Evolutionary conservation across 2,329 filamentous ascomycete species (phyloP).

Genomic region (Teratosphaeria epicoccoides): DNA sequence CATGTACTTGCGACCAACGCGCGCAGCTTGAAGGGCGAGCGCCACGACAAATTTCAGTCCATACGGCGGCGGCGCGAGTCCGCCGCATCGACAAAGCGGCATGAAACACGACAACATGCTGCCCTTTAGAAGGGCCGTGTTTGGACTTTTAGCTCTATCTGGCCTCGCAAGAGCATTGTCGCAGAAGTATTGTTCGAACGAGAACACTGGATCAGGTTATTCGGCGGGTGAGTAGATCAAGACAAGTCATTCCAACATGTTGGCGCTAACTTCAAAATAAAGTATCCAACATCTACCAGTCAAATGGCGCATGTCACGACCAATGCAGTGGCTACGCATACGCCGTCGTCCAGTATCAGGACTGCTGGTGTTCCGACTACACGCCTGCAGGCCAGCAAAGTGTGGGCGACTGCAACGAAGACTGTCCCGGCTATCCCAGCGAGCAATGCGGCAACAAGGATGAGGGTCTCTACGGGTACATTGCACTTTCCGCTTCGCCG

Average conservation of each 20-base stretch:
- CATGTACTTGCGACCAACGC: background rate
- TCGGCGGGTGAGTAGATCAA: conserved; percentile 24
- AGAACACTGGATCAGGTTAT: conserved; percentile 32
- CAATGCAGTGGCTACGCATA: conserved; percentile 55
- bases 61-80: background rate
- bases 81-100: background rate
- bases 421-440: conserved; percentile 57
- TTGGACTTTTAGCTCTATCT: conserved; percentile 1
- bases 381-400: conserved; percentile 40
- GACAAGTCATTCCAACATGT: conserved; percentile 4
- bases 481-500: conserved; percentile 41
- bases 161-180: conserved; percentile 9
- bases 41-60: background rate
- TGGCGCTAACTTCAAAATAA: conserved; percentile 2
- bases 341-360: conserved; percentile 53
- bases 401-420: conserved; percentile 40
- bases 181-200: conserved; percentile 34
- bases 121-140: conserved; percentile 12
- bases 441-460: conserved; percentile 54
- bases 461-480: conserved; percentile 53
- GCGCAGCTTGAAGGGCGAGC: background rate
- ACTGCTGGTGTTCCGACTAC: conserved; percentile 68
- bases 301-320: conserved; percentile 56
- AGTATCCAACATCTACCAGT: conserved; percentile 42
- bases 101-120: conserved; percentile 13